Percentiles rank a stretch among this genome's conserved stretches.
Conservation (phyloP, 208 protist genomes). For the Wallacemonas sp. region DNA sequence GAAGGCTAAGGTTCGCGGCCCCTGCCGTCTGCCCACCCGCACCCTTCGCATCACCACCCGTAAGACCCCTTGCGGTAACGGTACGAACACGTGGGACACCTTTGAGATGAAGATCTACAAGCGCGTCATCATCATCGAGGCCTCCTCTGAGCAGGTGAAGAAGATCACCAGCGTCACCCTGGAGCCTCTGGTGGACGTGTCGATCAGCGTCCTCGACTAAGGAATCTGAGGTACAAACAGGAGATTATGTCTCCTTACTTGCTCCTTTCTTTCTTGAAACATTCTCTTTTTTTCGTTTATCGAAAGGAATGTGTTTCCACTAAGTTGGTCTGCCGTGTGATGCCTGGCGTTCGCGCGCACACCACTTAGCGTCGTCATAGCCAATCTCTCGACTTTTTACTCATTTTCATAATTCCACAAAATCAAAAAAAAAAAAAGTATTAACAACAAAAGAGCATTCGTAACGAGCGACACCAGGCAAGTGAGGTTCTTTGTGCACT, state of each 20-base stretch:
- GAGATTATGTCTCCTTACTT: background rate
- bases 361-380: conserved; percentile 19
- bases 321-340: background rate
- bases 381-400: conserved; percentile 9
- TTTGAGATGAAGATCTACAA: conserved; percentile 99
- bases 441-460: background rate
- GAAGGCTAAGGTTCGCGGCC: conserved; percentile 96
- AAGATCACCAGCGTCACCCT: conserved; percentile 92
- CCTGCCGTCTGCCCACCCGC: conserved; percentile 98
- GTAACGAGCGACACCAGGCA: too few relatives aligned
- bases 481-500: too few relatives aligned
- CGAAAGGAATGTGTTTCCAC: conserved; percentile 8
- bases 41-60: conserved; percentile 97
- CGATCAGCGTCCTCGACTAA: conserved; percentile 78
- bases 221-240: background rate
- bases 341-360: background rate
- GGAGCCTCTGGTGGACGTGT: conserved; percentile 87
- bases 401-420: conserved; percentile 9
- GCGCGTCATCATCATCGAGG: conserved; percentile 98
- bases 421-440: conserved; percentile 10
- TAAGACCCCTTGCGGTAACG: conserved; percentile 99
- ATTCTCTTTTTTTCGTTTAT: conserved; percentile 3
- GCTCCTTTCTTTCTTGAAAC: background rate
- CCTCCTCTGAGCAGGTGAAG: conserved; percentile 86
- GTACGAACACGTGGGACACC: conserved; percentile 99